A percentile compares a stretch with the other conserved stretches of the same genome.
These are phyloP conservation scores for Aspergillus bombycis DNA, from an alignment of 2,329 filamentous ascomycete species.

Conservation along the genomic window DNA sequence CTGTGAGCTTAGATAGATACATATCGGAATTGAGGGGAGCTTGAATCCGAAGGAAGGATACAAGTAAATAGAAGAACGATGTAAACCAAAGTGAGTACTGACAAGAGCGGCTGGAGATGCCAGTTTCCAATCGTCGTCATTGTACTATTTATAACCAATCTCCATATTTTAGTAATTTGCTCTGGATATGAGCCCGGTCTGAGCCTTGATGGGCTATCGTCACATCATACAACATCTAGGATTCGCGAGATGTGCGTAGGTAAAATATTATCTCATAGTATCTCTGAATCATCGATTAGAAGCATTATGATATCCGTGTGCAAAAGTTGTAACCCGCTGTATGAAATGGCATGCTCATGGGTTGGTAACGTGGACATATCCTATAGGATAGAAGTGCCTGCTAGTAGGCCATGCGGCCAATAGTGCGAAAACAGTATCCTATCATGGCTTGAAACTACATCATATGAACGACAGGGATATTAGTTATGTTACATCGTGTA, in stretches of 20 bases:
- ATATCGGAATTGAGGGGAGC: no score
- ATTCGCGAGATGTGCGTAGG: not conserved
- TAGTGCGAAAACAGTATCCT: no score
- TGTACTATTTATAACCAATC: no score
- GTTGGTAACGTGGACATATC: not conserved
- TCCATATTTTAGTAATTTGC: no score
- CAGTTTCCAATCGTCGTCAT: not conserved
- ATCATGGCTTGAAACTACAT: no score
- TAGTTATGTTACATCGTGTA: no score
- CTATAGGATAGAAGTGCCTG: not conserved
- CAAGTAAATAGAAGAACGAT: not conserved
- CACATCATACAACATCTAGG: not conserved
- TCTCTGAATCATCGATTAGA: no score
- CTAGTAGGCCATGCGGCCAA: no score
- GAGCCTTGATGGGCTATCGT: not conserved
- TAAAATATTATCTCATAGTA: no score
- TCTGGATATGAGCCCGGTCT: no score
- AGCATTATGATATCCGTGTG: not conserved
- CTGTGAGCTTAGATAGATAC: no score
- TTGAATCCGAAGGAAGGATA: not conserved
- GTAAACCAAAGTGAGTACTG: not conserved
- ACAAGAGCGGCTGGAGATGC: not conserved
- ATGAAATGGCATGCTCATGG: not conserved
- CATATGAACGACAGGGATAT: no score
- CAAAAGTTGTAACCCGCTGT: not conserved